phyloP scores from a whole-genome alignment of 2,329 filamentous ascomycete species.

The Ustilaginoidea virens region DNA sequence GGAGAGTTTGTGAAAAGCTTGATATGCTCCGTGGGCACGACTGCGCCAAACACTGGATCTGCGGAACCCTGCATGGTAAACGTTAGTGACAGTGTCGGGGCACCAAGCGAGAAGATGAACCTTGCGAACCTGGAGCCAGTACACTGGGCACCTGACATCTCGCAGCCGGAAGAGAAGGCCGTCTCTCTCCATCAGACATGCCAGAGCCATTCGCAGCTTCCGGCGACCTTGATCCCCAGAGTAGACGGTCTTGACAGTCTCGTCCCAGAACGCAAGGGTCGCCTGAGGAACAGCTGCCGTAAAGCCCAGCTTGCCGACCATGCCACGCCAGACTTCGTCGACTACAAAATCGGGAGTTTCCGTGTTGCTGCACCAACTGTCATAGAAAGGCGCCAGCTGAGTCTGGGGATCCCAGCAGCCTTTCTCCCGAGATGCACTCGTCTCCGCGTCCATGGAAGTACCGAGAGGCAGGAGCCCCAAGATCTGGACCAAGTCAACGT shows the following conservation, averaged over 20 bases:
- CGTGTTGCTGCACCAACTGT: slow-evolving; percentile 22
- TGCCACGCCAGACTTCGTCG: slow-evolving; percentile 28
- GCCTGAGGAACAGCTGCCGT: slow-evolving; percentile 21
- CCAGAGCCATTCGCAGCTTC: slow-evolving; percentile 29
- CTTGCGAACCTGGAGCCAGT: slow-evolving; percentile 32
- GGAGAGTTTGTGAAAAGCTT: slow-evolving; percentile 30
- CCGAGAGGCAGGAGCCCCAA: slow-evolving; percentile 31
- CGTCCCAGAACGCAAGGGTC: slow-evolving; percentile 27
- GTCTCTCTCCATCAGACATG: slow-evolving; percentile 29
- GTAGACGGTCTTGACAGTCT: slow-evolving; percentile 29
- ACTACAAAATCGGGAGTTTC: slow-evolving; percentile 31
- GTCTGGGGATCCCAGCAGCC: slow-evolving; percentile 34
- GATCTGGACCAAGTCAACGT: slow-evolving; percentile 23
- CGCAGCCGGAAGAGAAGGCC: slow-evolving; percentile 28
- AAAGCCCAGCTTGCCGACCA: slow-evolving; percentile 30
- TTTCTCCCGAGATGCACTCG: slow-evolving; percentile 24
- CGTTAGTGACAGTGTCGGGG: background rate
- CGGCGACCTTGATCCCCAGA: slow-evolving; percentile 31
- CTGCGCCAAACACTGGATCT: slow-evolving; percentile 26
- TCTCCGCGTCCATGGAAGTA: slow-evolving; percentile 38
- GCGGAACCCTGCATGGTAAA: slow-evolving; percentile 22
- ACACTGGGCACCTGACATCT: slow-evolving; percentile 33
- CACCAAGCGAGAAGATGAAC: background rate
- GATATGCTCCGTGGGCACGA: slow-evolving; percentile 30
- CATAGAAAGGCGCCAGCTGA: slow-evolving; percentile 24